These are phyloP conservation scores for Echinosophora koreensis DNA, from an alignment of 306 rosid genomes.

Conservation along the genomic window DNA sequence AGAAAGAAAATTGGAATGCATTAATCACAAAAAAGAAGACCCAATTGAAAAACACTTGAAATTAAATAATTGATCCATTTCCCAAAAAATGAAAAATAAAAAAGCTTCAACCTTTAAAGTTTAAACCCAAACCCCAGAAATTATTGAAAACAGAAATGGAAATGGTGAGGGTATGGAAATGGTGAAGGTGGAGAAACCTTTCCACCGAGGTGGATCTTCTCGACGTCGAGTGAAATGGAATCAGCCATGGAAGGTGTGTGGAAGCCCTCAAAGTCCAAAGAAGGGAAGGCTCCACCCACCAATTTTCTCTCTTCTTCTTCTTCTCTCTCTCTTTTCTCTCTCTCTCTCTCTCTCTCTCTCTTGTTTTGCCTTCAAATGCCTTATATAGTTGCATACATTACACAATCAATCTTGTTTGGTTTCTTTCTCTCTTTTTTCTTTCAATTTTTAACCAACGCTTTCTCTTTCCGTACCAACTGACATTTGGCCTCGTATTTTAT, in stretches of 20 bases:
- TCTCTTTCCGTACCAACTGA: too few species aligned
- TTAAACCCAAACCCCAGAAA: conserved; percentile 26
- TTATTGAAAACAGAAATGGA: neutral
- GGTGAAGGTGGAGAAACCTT: conserved; percentile 56
- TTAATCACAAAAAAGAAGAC: conserved; percentile 5
- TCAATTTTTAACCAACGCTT: neutral
- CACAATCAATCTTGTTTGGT: too few species aligned
- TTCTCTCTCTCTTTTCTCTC: neutral
- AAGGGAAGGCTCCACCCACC: conserved; percentile 48
- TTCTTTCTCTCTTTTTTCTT: neutral
- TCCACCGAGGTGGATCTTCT: conserved; percentile 97
- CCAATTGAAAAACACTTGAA: conserved; percentile 22
- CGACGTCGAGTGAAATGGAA: conserved; percentile 77
- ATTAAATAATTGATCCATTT: neutral
- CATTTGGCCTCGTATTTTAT: too few species aligned
- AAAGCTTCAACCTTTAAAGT: conserved; percentile 39
- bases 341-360: neutral
- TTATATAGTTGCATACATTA: too few species aligned
- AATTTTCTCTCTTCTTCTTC: neutral
- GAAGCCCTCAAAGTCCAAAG: conserved; percentile 58
- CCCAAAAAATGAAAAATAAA: neutral
- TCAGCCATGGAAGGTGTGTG: conserved; percentile 76
- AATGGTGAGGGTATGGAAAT: neutral
- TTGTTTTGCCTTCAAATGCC: too few species aligned
- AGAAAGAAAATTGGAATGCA: neutral